Base-by-base conservation (phyloP, 108 stramenopile species). In the Fragilariopsis cylindrus region DNA sequence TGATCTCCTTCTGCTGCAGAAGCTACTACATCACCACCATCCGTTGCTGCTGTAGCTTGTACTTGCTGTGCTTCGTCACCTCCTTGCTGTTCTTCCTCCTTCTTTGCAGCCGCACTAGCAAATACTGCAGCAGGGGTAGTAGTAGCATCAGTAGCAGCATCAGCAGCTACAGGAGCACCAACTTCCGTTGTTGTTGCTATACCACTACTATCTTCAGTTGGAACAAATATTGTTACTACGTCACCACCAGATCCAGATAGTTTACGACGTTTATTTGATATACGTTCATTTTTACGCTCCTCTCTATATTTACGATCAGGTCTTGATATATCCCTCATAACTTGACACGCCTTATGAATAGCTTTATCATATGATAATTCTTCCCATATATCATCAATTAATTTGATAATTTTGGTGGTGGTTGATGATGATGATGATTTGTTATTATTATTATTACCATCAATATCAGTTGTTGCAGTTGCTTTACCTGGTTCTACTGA, bases 261-360 rank as follows among this genome's bases (percentile, higher is more conserved):
- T 4, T 43, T 41, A 6, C 43, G 62, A 3, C 42, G 40, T 18
- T 68, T 68, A 48, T 48, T n/a, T n/a, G 13, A 48, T 21, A 50
- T 68, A 1, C 47, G 67, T 39, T 52, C n/a, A 70, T 67, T 76
- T 13, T 48, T 45, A 6, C 79, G 69, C n/a, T 73, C 72, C 57
- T 80, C 79, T 7, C 76, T 66, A 55, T 82, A 72, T 40, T 82
- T 76, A 4, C 85, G 81, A 72, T 86, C 82, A 62, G 82, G 82
- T 41, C 87, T 74, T 44, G 85, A 76, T 57, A 87, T 81, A 67
- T 92, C 91, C 55, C 91, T 30, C 91, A 92, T 84, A 8, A 88
- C 88, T 77, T 92, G 91, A 69, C 83, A 82, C 12, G 88, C 87
- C 82, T 92, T 92, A 46, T 88, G 81, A 71, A 84, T 81, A 8